phyloP scores from a whole-genome alignment of 2,329 filamentous ascomycete species.

The Balansia obtecta region DNA sequence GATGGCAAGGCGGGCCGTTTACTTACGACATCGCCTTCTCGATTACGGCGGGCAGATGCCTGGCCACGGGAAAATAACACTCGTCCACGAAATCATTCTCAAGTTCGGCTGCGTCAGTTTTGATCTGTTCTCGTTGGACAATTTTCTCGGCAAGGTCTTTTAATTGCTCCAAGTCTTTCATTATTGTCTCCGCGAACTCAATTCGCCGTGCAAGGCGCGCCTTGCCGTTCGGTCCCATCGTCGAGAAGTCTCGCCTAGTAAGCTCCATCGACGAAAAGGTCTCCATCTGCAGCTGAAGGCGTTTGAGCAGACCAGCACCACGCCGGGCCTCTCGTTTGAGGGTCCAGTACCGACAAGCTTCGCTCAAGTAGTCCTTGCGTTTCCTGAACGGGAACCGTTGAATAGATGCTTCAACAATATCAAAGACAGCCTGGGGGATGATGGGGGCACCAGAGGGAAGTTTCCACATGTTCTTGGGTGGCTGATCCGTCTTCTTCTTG shows the following conservation, averaged over 20 bases:
- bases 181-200: slow-evolving; percentile 68
- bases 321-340: slow-evolving; percentile 86
- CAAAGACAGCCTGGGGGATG: slow-evolving; percentile 78
- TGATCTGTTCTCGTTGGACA: slow-evolving; percentile 63
- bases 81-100: slow-evolving; percentile 72
- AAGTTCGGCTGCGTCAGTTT: slow-evolving; percentile 63
- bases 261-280: slow-evolving; percentile 97
- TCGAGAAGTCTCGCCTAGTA: slow-evolving; percentile 86
- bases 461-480: slow-evolving; percentile 54
- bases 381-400: slow-evolving; percentile 69
- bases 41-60: slow-evolving; percentile 63
- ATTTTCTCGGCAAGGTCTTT: slow-evolving; percentile 57
- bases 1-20: background rate
- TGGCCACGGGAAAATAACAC: slow-evolving; percentile 81
- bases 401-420: slow-evolving; percentile 73
- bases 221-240: slow-evolving; percentile 78
- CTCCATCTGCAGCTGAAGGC: slow-evolving; percentile 88
- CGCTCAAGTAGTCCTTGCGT: slow-evolving; percentile 82
- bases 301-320: slow-evolving; percentile 83
- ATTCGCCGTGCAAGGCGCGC: slow-evolving; percentile 69
- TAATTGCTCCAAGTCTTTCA: slow-evolving; percentile 67
- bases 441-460: slow-evolving; percentile 89
- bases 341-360: slow-evolving; percentile 96
- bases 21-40: slow-evolving; percentile 71
- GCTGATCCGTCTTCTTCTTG: slow-evolving; percentile 54